A percentile compares a stretch with the other conserved stretches of the same genome.
Conservation (phyloP, 2,329 filamentous ascomycete genomes). For the Fusarium nelsonii region DNA sequence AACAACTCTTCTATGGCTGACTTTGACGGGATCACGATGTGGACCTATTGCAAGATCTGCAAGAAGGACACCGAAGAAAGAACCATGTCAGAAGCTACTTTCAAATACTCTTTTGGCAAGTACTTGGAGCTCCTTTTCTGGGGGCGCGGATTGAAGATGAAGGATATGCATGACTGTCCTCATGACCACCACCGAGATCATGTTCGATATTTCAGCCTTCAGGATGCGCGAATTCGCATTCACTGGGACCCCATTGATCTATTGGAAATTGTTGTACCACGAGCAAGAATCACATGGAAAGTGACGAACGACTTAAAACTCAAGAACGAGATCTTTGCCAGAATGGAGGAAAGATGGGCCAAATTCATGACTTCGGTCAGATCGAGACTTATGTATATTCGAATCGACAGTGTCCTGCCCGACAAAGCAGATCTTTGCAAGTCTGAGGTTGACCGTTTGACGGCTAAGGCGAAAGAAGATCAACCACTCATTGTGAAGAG, state of each 20-base stretch:
- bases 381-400: conserved; percentile 85
- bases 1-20: conserved; percentile 60
- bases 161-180: conserved; percentile 77
- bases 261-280: conserved; percentile 92
- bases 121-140: conserved; percentile 98
- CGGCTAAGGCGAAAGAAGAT: conserved; percentile 85
- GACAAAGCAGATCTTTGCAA: conserved; percentile 88
- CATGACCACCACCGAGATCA: conserved; percentile 96
- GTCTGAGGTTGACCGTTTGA: conserved; percentile 81
- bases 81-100: conserved; percentile 92
- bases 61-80: conserved; percentile 89
- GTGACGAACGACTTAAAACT: conserved; percentile 92
- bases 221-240: conserved; percentile 85
- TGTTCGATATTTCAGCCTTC: conserved; percentile 90
- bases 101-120: conserved; percentile 98
- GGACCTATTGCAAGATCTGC: conserved; percentile 95
- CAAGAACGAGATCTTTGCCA: conserved; percentile 90
- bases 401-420: conserved; percentile 88
- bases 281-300: conserved; percentile 94
- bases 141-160: conserved; percentile 84
- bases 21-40: conserved; percentile 86
- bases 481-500: conserved; percentile 79
- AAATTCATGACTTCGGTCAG: conserved; percentile 91
- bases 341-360: conserved; percentile 83
- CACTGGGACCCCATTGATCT: conserved; percentile 94